Evolutionary conservation across 345 rosid species (phyloP).

Genomic region (Trapa incisa): DNA sequence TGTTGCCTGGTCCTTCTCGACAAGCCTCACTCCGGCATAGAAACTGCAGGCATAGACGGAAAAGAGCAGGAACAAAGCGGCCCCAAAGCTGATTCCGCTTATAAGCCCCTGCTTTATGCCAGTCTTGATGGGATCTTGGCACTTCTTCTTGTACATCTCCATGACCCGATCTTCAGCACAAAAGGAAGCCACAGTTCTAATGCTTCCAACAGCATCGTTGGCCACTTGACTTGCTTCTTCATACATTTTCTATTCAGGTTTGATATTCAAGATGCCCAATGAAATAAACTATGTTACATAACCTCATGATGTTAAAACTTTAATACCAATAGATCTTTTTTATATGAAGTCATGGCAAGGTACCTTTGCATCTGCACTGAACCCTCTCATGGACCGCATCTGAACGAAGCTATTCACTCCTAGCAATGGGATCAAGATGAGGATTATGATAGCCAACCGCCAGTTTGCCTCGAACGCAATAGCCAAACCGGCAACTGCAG

Average conservation of each 20-base stretch:
- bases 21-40: conserved; percentile 59
- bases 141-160: conserved; percentile 41
- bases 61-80: conserved; percentile 37
- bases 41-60: conserved; percentile 45
- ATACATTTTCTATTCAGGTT: conserved; percentile 35
- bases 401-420: conserved; percentile 41
- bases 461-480: conserved; percentile 62
- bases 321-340: background rate
- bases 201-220: conserved; percentile 74
- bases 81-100: conserved; percentile 59
- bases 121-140: conserved; percentile 48
- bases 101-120: conserved; percentile 58
- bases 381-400: conserved; percentile 53
- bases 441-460: conserved; percentile 47
- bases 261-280: background rate
- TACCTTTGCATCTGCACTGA: conserved; percentile 74
- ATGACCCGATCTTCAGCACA: conserved; percentile 75
- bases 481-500: conserved; percentile 44
- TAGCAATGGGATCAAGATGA: conserved; percentile 52
- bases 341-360: background rate
- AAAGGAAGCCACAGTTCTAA: conserved; percentile 74
- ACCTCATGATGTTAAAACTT: background rate
- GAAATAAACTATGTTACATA: background rate
- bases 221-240: conserved; percentile 91
- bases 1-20: conserved; percentile 35